Base-by-base conservation (phyloP, 2,329 filamentous ascomycete genomes). In the Penicillium sp. region DNA sequence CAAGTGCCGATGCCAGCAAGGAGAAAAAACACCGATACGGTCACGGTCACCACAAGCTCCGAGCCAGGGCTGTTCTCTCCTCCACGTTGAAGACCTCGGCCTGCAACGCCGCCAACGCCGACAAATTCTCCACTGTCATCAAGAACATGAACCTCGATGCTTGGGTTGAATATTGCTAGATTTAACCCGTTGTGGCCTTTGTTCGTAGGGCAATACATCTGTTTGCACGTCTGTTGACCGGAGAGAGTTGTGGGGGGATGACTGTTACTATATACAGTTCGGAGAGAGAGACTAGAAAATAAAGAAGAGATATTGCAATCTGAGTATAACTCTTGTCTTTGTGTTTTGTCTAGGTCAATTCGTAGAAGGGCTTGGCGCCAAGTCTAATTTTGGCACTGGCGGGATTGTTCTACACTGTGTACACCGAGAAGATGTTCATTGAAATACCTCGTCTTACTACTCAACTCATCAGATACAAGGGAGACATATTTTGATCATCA, bases 111-210 rank as follows among this genome's bases (percentile, higher is more conserved):
- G 62, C 69, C 2, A 81, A 76, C 2, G 78, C 79, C 1, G 68
- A 75, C 1, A 75, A 76, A 0, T 89, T 89, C 67, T 88, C 84
- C 57, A 89, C 83, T 7, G 78, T 89, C 31, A 77, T 89, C 59
- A 89, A 89, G 78, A 84, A 83, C 64, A 84, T 87, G 81, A 72
- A 84, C 48, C 73, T 89, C 46, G 82, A 87, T 63, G 82, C 82
- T 1, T 89, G 85, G 84, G 81, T 86, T 3, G 73, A 85, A 70
- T 84, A 81, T 59, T 88, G 86, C 61, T 73, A 43, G 42, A 35
- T 2, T n/a, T 4, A 17, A n/a, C 21, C 5, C 2, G 3, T 45
- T 21, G 35, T 6, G 6, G 6, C 4, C 4, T 9, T 17, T 1
- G 2, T 25, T 33, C 1, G 3, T 49, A 27, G 1, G 9, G 8